Evolutionary conservation across 495 filamentous ascomycete genomes (phyloP).

Genomic region (Thermothielavioides terrestris): DNA sequence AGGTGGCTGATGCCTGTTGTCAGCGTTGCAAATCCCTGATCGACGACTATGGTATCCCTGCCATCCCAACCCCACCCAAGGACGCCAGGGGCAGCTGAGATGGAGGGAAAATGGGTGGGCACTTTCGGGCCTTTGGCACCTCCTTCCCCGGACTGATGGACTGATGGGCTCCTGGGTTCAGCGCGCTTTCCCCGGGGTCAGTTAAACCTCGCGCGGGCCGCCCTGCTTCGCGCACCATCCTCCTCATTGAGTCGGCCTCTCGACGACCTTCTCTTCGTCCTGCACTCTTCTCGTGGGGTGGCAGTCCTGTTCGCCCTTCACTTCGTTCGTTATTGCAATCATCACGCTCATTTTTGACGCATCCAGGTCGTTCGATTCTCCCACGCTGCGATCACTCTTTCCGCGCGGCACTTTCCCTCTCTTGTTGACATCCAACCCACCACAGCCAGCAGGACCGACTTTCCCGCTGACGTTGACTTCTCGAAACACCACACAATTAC

Average conservation of each 20-base stretch:
- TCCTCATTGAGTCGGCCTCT: slow-evolving; percentile 6
- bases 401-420: background rate
- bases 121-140: background rate
- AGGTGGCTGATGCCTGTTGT: background rate
- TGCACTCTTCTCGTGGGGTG: background rate
- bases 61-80: background rate
- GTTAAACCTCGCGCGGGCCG: slow-evolving; percentile 7
- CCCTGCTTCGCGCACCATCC: background rate
- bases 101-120: background rate
- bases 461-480: background rate
- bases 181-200: background rate
- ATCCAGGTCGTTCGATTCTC: slow-evolving; percentile 3
- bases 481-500: background rate
- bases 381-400: slow-evolving; percentile 10
- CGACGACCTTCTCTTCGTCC: background rate
- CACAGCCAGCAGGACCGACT: background rate
- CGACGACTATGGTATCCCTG: background rate
- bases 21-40: background rate
- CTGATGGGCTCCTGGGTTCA: background rate
- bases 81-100: background rate
- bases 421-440: background rate
- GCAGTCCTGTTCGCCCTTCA: background rate
- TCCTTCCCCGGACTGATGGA: background rate
- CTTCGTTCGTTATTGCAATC: background rate
- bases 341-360: slow-evolving; percentile 5